These are phyloP conservation scores for Fusarium scirpi DNA, from an alignment of 2,329 filamentous ascomycete genomes.

Conservation along the genomic window DNA sequence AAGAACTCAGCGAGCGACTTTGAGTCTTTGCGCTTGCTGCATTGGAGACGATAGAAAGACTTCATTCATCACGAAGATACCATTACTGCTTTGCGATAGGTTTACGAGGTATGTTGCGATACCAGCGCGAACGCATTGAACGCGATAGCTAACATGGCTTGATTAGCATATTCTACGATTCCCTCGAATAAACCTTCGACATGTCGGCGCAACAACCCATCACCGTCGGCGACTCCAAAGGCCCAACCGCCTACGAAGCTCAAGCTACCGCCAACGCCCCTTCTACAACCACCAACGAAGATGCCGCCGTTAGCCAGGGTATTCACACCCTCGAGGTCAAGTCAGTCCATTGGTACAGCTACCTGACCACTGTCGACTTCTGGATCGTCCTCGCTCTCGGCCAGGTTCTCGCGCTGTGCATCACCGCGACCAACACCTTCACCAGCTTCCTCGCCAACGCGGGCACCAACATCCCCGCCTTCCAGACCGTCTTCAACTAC, in stretches of 20 bases:
- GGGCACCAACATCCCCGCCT: conserved; percentile 87
- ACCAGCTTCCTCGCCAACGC: conserved; percentile 75
- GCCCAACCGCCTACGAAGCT: conserved; percentile 32
- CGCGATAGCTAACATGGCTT: not conserved
- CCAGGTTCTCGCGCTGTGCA: conserved; percentile 87
- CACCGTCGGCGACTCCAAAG: conserved; percentile 41
- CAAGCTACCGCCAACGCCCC: conserved; percentile 12
- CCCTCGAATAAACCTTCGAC: conserved; percentile 19
- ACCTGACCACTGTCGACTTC: conserved; percentile 86
- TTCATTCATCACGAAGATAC: conserved; percentile 49
- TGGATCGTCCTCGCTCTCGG: conserved; percentile 85
- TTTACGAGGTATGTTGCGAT: conserved; percentile 30
- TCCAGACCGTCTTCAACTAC: conserved; percentile 97
- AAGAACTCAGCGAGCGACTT: conserved; percentile 70
- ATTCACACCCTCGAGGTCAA: conserved; percentile 67
- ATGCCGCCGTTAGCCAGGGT: conserved; percentile 61
- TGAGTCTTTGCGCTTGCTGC: conserved; percentile 75
- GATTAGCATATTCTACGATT: conserved; percentile 10
- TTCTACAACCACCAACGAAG: conserved; percentile 25
- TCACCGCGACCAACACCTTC: conserved; percentile 93
- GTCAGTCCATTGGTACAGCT: conserved; percentile 74
- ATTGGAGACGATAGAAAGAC: conserved; percentile 67
- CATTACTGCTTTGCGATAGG: conserved; percentile 15
- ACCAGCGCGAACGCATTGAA: not conserved
- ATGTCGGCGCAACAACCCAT: conserved; percentile 31